Percentiles rank a stretch among this genome's conserved stretches.
These are phyloP conservation scores for Tritrichomonas musculus DNA, from an alignment of 208 protist species.

Conservation along the genomic window DNA sequence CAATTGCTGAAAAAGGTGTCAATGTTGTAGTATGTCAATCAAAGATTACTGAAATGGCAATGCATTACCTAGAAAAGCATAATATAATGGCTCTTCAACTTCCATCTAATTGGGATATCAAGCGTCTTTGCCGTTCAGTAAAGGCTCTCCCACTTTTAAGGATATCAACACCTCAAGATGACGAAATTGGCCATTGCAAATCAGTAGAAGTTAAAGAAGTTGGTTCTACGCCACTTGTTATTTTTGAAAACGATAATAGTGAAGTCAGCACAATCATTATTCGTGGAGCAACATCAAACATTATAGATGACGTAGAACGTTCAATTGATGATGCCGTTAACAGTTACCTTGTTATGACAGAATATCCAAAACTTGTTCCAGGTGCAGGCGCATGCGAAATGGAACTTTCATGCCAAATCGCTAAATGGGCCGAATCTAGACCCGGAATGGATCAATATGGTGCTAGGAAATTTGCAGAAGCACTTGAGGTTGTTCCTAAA, in stretches of 20 bases:
- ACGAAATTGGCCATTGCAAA: constrained; percentile 63
- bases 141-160: constrained; percentile 65
- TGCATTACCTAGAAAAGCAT: constrained; percentile 96
- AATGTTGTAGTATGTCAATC: constrained; percentile 93
- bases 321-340: constrained; percentile 89
- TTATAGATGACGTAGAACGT: constrained; percentile 85
- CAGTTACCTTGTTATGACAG: constrained; percentile 79
- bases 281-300: constrained; percentile 89
- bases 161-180: constrained; percentile 31
- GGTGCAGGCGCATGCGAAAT: constrained; percentile 94
- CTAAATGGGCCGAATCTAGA: constrained; percentile 36
- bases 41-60: constrained; percentile 89
- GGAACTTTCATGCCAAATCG: constrained; percentile 62
- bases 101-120: constrained; percentile 95
- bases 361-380: constrained; percentile 73
- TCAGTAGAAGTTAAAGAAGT: constrained; percentile 83
- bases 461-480: constrained; percentile 89
- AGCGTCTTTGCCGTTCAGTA: constrained; percentile 86
- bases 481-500: constrained; percentile 81
- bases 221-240: constrained; percentile 65
- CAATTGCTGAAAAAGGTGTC: constrained; percentile 82
- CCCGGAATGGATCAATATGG: constrained; percentile 88
- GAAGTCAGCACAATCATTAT: constrained; percentile 93
- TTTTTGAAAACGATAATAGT: background rate
- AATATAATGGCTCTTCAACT: constrained; percentile 95